These are phyloP conservation scores for Penicillium psychrosexuale DNA, from an alignment of 2,329 filamentous ascomycete species.

Conservation along the genomic window DNA sequence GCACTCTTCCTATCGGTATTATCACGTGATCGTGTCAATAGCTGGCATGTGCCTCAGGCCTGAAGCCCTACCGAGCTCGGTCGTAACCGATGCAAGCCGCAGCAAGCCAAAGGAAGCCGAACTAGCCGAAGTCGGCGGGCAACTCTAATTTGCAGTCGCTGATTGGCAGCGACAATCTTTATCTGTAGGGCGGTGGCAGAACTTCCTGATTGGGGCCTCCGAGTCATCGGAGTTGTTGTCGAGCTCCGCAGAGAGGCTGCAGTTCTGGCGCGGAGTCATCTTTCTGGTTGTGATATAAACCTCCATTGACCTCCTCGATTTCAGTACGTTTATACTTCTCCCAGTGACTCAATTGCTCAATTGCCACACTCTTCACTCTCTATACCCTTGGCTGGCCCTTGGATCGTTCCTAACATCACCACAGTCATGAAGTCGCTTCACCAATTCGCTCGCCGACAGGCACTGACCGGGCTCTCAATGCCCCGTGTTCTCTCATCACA, in stretches of 20 bases:
- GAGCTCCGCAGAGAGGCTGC: conserved; percentile 23
- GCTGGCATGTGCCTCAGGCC: neutral
- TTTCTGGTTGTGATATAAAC: conserved; percentile 20
- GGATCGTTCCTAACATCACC: neutral
- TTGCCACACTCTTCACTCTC: neutral
- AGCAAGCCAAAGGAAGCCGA: conserved; percentile 7
- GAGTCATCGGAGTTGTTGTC: conserved; percentile 27
- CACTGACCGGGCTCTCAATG: conserved; percentile 24
- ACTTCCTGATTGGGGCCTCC: conserved; percentile 4
- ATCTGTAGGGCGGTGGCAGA: conserved; percentile 14
- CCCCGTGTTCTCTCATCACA: conserved; percentile 25
- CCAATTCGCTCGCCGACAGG: conserved; percentile 35
- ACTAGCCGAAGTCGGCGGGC: conserved; percentile 19
- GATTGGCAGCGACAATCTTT: conserved; percentile 12
- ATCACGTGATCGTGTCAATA: neutral
- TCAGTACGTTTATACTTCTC: neutral
- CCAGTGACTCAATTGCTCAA: conserved; percentile 4
- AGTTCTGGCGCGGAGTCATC: conserved; percentile 22
- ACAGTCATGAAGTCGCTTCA: conserved; percentile 35
- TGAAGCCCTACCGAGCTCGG: neutral
- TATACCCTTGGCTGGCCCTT: conserved; percentile 1
- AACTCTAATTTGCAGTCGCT: neutral
- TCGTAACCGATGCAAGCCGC: neutral
- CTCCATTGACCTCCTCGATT: conserved; percentile 7
- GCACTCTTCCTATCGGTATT: neutral